These are phyloP conservation scores for Piedraia hortae DNA, from an alignment of 2,329 filamentous ascomycete genomes.

Conservation along the genomic window DNA sequence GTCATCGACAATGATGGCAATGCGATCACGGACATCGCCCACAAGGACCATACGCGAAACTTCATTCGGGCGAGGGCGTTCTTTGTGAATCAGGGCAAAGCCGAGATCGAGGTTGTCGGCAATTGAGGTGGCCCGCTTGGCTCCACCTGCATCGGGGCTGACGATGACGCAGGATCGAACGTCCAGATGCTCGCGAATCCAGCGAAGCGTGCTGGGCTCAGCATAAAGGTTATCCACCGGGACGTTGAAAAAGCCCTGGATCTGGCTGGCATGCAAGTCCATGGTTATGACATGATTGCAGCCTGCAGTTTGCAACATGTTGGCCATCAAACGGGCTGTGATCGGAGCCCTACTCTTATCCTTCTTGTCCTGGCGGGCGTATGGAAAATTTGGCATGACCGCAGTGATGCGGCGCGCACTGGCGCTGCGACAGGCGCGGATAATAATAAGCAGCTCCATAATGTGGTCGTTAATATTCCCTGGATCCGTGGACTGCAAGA, in stretches of 20 bases:
- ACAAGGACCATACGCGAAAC: conserved; percentile 90
- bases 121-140: conserved; percentile 81
- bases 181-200: conserved; percentile 67
- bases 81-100: conserved; percentile 92
- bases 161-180: conserved; percentile 76
- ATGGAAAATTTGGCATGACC: conserved; percentile 87
- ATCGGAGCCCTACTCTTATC: conserved; percentile 90
- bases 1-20: conserved; percentile 88
- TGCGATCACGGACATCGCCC: conserved; percentile 69
- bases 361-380: conserved; percentile 93
- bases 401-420: conserved; percentile 79
- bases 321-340: conserved; percentile 81
- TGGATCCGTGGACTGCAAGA: conserved; percentile 78
- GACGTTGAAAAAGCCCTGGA: conserved; percentile 85
- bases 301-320: conserved; percentile 88
- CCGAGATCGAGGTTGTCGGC: conserved; percentile 72
- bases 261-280: conserved; percentile 83
- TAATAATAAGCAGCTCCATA: conserved; percentile 97
- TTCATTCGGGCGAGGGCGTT: conserved; percentile 71
- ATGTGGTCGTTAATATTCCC: conserved; percentile 94
- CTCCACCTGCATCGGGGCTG: conserved; percentile 79
- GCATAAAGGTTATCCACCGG: conserved; percentile 66
- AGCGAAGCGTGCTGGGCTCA: conserved; percentile 70
- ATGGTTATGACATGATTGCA: conserved; percentile 89
- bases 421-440: conserved; percentile 73